phyloP scores from a whole-genome alignment of 345 rosid genomes.

The Aegle marmelos region DNA sequence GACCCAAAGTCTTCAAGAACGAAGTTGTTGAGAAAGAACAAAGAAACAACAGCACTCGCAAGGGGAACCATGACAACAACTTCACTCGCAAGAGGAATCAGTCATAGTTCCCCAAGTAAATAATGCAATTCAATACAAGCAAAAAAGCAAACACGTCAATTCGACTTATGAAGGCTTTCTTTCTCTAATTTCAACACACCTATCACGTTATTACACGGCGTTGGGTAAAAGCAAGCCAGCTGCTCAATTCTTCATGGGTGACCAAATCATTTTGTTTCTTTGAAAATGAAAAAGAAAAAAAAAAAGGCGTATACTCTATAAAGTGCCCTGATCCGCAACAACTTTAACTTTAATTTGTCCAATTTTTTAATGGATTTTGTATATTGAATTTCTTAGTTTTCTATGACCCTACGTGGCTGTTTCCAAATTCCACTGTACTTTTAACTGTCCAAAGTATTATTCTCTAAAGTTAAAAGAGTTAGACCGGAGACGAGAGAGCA shows the following conservation, averaged over 20 bases:
- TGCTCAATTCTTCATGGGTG: background rate
- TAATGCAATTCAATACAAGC: too few relatives aligned
- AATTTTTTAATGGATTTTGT: background rate
- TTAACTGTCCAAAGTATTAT: background rate
- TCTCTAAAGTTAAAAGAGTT: background rate
- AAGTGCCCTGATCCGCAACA: conserved; percentile 4
- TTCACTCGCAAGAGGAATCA: too few relatives aligned
- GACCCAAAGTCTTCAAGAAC: background rate
- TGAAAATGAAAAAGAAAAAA: background rate
- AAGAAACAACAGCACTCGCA: too few relatives aligned
- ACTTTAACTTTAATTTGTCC: background rate
- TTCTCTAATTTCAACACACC: too few relatives aligned
- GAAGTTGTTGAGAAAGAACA: background rate
- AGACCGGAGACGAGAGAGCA: background rate
- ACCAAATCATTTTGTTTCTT: background rate
- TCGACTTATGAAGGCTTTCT: too few relatives aligned
- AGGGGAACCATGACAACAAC: too few relatives aligned
- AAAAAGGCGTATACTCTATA: background rate
- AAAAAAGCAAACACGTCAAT: too few relatives aligned
- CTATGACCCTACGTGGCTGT: background rate
- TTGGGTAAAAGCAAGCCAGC: background rate
- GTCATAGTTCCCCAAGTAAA: too few relatives aligned
- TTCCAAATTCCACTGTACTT: conserved; percentile 20
- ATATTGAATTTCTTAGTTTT: background rate
- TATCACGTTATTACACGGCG: too few relatives aligned